phyloP scores from a whole-genome alignment of 768 basidiomycete genomes.

The Piloderma croceum region DNA sequence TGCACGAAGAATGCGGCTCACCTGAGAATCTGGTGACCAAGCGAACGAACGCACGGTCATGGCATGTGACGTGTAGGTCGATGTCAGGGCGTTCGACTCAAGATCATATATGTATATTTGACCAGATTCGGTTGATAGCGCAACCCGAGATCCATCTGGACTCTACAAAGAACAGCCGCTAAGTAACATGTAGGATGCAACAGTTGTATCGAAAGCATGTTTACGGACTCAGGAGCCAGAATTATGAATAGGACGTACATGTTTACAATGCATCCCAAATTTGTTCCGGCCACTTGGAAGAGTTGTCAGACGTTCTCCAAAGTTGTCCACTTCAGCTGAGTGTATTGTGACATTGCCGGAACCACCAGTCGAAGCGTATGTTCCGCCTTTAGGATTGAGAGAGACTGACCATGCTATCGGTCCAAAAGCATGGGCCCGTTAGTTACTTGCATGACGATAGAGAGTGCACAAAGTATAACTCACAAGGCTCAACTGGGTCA shows the following conservation, averaged over 20 bases:
- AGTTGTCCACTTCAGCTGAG: slow-evolving; percentile 61
- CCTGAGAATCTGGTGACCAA: slow-evolving; percentile 88
- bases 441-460: too few relatives aligned
- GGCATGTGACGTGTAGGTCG: slow-evolving; percentile 82
- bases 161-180: slow-evolving; percentile 45
- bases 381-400: slow-evolving; percentile 65
- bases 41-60: slow-evolving; percentile 83
- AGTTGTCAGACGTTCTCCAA: slow-evolving; percentile 56
- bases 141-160: slow-evolving; percentile 79
- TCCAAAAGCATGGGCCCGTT: too few relatives aligned
- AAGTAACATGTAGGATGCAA: neutral
- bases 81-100: slow-evolving; percentile 55
- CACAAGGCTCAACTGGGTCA: slow-evolving; percentile 62
- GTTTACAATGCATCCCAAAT: slow-evolving; percentile 69
- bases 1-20: slow-evolving; percentile 33
- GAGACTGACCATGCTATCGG: slow-evolving; percentile 80
- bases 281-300: slow-evolving; percentile 66
- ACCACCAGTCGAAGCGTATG: slow-evolving; percentile 68
- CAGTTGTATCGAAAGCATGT: too few relatives aligned
- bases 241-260: slow-evolving; percentile 42
- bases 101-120: slow-evolving; percentile 84
- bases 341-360: slow-evolving; percentile 69
- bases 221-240: slow-evolving; percentile 2
- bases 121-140: slow-evolving; percentile 80
- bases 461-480: slow-evolving; percentile 30